phyloP scores from a whole-genome alignment of 2,329 filamentous ascomycete genomes.

The Claviceps purpurea region DNA sequence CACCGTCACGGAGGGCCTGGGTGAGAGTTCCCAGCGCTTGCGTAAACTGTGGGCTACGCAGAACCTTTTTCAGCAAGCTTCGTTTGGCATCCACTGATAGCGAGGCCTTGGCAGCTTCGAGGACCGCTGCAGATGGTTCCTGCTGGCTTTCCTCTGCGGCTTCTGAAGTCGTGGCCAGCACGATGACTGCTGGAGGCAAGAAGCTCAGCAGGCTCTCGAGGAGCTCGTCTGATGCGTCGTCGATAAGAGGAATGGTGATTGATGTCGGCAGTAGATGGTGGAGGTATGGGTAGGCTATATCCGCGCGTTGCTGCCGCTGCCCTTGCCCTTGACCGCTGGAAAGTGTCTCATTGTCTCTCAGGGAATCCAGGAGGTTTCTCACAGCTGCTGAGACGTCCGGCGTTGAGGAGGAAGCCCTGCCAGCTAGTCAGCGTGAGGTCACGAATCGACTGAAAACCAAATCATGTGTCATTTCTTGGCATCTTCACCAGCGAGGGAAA shows the following conservation, averaged over 20 bases:
- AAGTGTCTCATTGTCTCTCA: constrained; percentile 43
- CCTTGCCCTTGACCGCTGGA: constrained; percentile 19
- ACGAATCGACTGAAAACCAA: not conserved
- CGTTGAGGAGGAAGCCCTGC: constrained; percentile 45
- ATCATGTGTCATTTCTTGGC: constrained; percentile 8
- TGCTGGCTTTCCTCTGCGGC: constrained; percentile 41
- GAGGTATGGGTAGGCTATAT: constrained; percentile 67
- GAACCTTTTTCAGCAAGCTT: constrained; percentile 62
- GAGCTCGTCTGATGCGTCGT: constrained; percentile 47
- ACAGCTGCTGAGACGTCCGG: constrained; percentile 66
- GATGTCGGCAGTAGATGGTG: constrained; percentile 71
- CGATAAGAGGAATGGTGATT: constrained; percentile 65
- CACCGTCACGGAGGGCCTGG: constrained; percentile 78
- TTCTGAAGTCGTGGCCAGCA: constrained; percentile 55
- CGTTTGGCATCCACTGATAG: constrained; percentile 68
- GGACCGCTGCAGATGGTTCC: constrained; percentile 55
- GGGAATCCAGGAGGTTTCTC: constrained; percentile 76
- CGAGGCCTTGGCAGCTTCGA: constrained; percentile 60
- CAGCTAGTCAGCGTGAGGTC: constrained; percentile 28
- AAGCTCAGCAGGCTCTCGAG: constrained; percentile 64
- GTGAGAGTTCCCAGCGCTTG: constrained; percentile 79
- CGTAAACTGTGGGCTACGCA: constrained; percentile 80
- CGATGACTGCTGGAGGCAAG: constrained; percentile 65
- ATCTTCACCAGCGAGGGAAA: constrained; percentile 14
- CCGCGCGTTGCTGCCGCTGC: constrained; percentile 17